These are phyloP conservation scores for Raffaelea deltoideospora DNA, from an alignment of 2,329 filamentous ascomycete genomes.

Conservation along the genomic window DNA sequence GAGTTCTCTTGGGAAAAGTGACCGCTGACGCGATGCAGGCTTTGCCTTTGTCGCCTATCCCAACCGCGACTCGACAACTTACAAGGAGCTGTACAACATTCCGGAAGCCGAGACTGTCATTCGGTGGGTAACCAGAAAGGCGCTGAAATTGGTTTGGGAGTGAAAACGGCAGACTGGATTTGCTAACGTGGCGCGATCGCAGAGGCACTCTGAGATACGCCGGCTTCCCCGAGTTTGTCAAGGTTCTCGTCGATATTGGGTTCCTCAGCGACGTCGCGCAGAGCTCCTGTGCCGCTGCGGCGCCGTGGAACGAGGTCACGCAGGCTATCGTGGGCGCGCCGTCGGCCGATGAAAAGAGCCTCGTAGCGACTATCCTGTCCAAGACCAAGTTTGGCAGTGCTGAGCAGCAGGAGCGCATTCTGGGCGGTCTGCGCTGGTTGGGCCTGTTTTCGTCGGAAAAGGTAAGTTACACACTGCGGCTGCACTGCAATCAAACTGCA, in stretches of 20 bases:
- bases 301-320: conserved; percentile 76
- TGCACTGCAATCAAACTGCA: too few species aligned
- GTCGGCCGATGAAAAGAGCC: conserved; percentile 51
- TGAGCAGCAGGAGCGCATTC: conserved; percentile 48
- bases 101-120: conserved; percentile 82
- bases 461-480: too few species aligned
- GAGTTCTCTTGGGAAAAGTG: too few species aligned
- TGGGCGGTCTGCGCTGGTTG: conserved; percentile 55
- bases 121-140: too few species aligned
- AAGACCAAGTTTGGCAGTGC: conserved; percentile 58
- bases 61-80: conserved; percentile 77
- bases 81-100: conserved; percentile 74
- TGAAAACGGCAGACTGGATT: too few species aligned
- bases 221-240: conserved; percentile 84
- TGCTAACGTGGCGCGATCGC: neutral
- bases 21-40: conserved; percentile 26
- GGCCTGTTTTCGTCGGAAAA: conserved; percentile 50
- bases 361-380: conserved; percentile 56
- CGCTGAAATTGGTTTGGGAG: too few species aligned
- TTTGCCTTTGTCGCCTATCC: conserved; percentile 88
- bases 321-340: conserved; percentile 57
- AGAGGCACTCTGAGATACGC: conserved; percentile 63
- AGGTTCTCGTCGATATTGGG: conserved; percentile 73
- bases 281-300: conserved; percentile 48
- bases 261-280: conserved; percentile 64